Percentiles rank a stretch among this genome's conserved stretches.
These are phyloP conservation scores for Wickerhamomyces rabaulensis DNA, from an alignment of 805 yeast species.

Conservation along the genomic window DNA sequence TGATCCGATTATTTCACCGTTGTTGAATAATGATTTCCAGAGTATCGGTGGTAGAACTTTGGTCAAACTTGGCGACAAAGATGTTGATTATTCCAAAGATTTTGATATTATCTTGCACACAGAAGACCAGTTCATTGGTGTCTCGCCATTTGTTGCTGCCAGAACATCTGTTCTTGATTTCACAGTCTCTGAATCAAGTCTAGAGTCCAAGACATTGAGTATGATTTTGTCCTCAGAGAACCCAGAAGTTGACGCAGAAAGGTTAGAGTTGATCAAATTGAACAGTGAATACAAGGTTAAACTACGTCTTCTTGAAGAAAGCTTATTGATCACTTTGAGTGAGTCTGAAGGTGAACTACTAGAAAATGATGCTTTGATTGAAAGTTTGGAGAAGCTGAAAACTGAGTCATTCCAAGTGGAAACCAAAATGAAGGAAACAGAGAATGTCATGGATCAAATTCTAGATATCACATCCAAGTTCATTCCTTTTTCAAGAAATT, in stretches of 20 bases:
- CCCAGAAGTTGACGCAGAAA: constrained; percentile 63
- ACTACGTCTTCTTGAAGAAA: constrained; percentile 51
- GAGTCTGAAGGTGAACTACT: constrained; percentile 56
- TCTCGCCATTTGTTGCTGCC: constrained; percentile 55
- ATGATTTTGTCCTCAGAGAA: constrained; percentile 45
- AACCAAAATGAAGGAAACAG: constrained; percentile 48
- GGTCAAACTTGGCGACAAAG: constrained; percentile 54
- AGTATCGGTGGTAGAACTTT: constrained; percentile 66
- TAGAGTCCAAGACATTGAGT: constrained; percentile 60
- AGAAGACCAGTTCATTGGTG: constrained; percentile 41
- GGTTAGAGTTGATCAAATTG: constrained; percentile 46
- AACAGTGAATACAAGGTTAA: constrained; percentile 56
- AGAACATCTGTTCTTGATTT: constrained; percentile 65
- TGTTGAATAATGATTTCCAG: constrained; percentile 56
- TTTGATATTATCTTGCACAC: constrained; percentile 62
- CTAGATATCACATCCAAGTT: constrained; percentile 43
- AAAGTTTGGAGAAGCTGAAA: constrained; percentile 62
- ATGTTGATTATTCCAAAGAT: constrained; percentile 60
- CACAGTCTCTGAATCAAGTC: constrained; percentile 60
- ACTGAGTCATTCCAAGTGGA: constrained; percentile 52
- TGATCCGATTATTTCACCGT: constrained; percentile 66
- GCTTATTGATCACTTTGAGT: constrained; percentile 52
- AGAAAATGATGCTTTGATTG: constrained; percentile 58
- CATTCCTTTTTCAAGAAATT: constrained; percentile 48
- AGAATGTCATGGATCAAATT: constrained; percentile 47